phyloP scores from a whole-genome alignment of 2,329 filamentous ascomycete species.

The Hymenoscyphus infarciens region DNA sequence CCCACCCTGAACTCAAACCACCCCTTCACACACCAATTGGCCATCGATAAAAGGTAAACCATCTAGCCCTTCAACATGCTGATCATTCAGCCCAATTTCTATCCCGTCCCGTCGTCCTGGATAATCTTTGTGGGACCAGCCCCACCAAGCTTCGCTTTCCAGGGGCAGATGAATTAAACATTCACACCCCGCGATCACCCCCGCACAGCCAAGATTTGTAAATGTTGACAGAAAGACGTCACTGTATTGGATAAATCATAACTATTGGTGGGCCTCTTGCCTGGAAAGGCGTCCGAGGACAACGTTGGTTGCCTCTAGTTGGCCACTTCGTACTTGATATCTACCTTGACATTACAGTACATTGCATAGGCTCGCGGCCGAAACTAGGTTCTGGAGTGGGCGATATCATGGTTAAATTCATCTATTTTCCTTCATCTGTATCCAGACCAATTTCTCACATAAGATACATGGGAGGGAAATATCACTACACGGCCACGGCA shows the following conservation, averaged over 20 bases:
- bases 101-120: neutral
- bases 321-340: neutral
- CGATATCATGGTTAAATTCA: neutral
- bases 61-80: neutral
- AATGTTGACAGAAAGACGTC: neutral
- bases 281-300: neutral
- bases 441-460: neutral
- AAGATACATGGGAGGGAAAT: neutral
- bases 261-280: neutral
- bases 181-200: neutral
- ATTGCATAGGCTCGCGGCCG: neutral
- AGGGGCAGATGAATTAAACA: neutral
- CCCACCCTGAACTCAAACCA: neutral
- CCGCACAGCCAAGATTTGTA: neutral
- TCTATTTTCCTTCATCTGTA: neutral
- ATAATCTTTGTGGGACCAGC: neutral
- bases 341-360: neutral
- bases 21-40: neutral
- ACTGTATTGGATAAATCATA: neutral
- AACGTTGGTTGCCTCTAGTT: neutral
- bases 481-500: too few relatives aligned
- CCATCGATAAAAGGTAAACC: neutral
- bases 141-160: neutral
- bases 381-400: neutral
- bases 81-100: neutral